Evolutionary conservation across 345 rosid genomes (phyloP), one percentile per base, ranked within the genome.

Genomic region (Arabis alpina): DNA sequence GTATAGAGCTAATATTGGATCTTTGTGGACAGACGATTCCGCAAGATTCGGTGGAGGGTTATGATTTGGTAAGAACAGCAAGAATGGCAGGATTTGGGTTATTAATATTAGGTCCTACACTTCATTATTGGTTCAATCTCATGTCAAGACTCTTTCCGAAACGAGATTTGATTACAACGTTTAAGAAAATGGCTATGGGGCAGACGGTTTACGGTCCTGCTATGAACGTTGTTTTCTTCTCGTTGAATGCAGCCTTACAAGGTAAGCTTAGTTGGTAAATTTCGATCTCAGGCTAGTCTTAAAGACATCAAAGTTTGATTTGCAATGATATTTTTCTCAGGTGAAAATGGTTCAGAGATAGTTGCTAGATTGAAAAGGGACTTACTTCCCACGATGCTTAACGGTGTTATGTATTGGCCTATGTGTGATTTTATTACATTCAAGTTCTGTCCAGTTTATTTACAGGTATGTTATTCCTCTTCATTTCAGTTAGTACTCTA

Each of bases 61-160:
- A 86, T 78, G 98, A 95, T 58, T 72, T 87, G 34, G 75, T 65
- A 79, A 87, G 99, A 83, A 88, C 92, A 51, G 76, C 66, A 10
- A 86, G 99, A 32, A 88, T 90, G 99, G 96, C 86, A 41, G 96
- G 88, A 52, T 92, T 90, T 74, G 99, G 96, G 47, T 16, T 87
- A 78, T 8, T 87, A 60, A 44, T 95, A 24, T 67, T 92, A 14
- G 98, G 99, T 76, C 98, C 98, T 24, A 72, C 93, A 0, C 81
- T 95, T 72, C 96, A 92, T 68, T 82, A 81, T 64, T 90, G 96
- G 98, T 91, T 92, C 83, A 90, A 85, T 67, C 76, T 88, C 54
- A 69, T 95, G 83, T 90, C 97, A 15, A 85, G 74, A 50, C 68
- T 70, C 53, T 85, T 92, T 61, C 98, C 99, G 0, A 87, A 88